Evolutionary conservation across 352 stramenopile genomes (phyloP).

Genomic region (Phytophthora fragariaefolia): DNA sequence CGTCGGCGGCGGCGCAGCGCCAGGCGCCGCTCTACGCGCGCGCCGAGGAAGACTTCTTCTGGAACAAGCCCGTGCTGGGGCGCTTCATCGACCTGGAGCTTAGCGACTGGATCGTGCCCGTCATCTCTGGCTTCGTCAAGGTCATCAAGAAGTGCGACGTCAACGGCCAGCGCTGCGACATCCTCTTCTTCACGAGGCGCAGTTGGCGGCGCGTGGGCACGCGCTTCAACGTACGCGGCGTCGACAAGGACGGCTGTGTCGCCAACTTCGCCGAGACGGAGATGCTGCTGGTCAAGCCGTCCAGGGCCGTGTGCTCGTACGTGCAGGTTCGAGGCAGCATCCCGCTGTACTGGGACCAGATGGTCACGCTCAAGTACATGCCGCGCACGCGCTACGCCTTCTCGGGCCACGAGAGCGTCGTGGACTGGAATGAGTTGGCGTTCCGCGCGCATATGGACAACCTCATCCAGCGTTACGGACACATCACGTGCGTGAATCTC

Average conservation of each 20-base stretch:
- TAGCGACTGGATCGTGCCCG: conserved; percentile 80
- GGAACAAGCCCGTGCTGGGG: conserved; percentile 84
- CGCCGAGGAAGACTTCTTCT: conserved; percentile 93
- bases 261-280: conserved; percentile 97
- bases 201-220: conserved; percentile 85
- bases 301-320: conserved; percentile 60
- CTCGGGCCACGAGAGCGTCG: conserved; percentile 50
- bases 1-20: conserved; percentile 30
- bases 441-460: conserved; percentile 71
- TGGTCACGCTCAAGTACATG: conserved; percentile 92
- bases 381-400: conserved; percentile 82
- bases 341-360: conserved; percentile 93
- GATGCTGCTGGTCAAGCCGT: conserved; percentile 75
- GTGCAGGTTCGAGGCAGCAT: conserved; percentile 95
- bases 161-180: conserved; percentile 60
- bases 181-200: conserved; percentile 82
- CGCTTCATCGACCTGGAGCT: conserved; percentile 67
- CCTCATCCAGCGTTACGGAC: conserved; percentile 74
- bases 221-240: conserved; percentile 93
- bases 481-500: conserved; percentile 93
- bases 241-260: conserved; percentile 90
- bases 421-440: conserved; percentile 64
- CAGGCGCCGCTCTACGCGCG: conserved; percentile 48
- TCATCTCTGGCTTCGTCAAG: conserved; percentile 77
- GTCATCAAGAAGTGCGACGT: conserved; percentile 58